A percentile compares a stretch with the other conserved stretches of the same genome.
Conservation (phyloP, 164 flowering plant species). For the Piper longum region DNA sequence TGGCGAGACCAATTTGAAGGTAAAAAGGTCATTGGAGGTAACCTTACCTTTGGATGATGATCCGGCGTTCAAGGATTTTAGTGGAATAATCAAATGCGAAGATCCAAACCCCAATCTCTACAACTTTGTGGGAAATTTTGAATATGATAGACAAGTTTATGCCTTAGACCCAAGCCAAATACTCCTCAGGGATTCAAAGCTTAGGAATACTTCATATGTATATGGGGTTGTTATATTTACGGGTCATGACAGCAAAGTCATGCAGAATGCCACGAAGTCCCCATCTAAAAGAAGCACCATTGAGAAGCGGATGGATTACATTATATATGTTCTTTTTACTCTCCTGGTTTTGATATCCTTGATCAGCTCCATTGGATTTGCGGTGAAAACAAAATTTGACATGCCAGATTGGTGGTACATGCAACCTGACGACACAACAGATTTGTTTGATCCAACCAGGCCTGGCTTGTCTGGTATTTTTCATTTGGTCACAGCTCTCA, state of each 20-base stretch:
- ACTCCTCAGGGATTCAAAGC: constrained; percentile 64
- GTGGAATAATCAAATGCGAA: constrained; percentile 47
- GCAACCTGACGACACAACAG: constrained; percentile 32
- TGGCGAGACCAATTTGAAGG: constrained; percentile 70
- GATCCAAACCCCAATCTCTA: constrained; percentile 74
- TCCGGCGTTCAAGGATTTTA: constrained; percentile 28
- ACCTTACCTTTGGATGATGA: constrained; percentile 42
- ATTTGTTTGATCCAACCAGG: constrained; percentile 30
- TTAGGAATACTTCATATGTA: constrained; percentile 53
- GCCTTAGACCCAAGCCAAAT: constrained; percentile 51
- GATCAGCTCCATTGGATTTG: constrained; percentile 31
- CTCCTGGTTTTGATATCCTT: constrained; percentile 33
- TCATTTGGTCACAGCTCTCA: constrained; percentile 51
- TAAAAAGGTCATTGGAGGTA: constrained; percentile 44
- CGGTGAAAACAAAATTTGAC: constrained; percentile 23
- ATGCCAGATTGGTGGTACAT: constrained; percentile 62
- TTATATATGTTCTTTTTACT: constrained; percentile 44
- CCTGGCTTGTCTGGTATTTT: constrained; percentile 38
- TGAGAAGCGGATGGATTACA: constrained; percentile 48
- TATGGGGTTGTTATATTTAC: constrained; percentile 63
- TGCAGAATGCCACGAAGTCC: constrained; percentile 53
- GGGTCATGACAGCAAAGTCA: constrained; percentile 59
- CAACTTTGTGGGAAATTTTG: constrained; percentile 50
- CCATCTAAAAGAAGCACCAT: constrained; percentile 66
- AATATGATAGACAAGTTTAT: constrained; percentile 27